phyloP scores from a whole-genome alignment of 176 grass and related monocot genomes.

The Elymus sibiricus region DNA sequence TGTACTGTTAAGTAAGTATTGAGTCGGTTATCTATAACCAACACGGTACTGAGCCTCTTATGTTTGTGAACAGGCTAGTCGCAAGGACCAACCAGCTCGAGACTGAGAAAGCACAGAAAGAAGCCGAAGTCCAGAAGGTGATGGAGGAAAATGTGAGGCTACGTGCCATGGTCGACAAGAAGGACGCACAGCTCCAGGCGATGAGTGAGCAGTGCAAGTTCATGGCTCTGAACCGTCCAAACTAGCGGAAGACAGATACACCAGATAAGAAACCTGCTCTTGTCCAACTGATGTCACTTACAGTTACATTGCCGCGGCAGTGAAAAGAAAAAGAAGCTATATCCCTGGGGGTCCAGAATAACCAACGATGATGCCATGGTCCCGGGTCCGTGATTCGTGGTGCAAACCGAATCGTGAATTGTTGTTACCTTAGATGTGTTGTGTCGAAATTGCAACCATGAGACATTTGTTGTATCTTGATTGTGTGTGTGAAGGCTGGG shows the following conservation, averaged over 20 bases:
- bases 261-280: background rate
- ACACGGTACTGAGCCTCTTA: background rate
- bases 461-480: conserved; percentile 2
- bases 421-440: conserved; percentile 19
- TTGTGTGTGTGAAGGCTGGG: conserved; percentile 7
- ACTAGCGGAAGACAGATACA: conserved; percentile 14
- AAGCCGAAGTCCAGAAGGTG: conserved; percentile 75
- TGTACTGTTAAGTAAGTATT: background rate
- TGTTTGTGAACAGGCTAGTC: conserved; percentile 51
- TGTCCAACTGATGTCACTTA: conserved; percentile 36
- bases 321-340: background rate
- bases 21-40: background rate
- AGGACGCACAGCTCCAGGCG: conserved; percentile 80
- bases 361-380: background rate
- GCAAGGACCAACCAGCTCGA: conserved; percentile 75
- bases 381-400: background rate
- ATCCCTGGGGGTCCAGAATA: background rate
- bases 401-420: background rate
- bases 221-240: conserved; percentile 60
- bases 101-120: conserved; percentile 85
- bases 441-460: background rate
- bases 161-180: conserved; percentile 77
- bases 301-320: background rate
- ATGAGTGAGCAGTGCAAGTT: conserved; percentile 99
- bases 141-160: conserved; percentile 92